A percentile compares a stretch with the other conserved stretches of the same genome.
phyloP scores from a whole-genome alignment of 257 asterid genomes.

The Przewalskia tangutica region DNA sequence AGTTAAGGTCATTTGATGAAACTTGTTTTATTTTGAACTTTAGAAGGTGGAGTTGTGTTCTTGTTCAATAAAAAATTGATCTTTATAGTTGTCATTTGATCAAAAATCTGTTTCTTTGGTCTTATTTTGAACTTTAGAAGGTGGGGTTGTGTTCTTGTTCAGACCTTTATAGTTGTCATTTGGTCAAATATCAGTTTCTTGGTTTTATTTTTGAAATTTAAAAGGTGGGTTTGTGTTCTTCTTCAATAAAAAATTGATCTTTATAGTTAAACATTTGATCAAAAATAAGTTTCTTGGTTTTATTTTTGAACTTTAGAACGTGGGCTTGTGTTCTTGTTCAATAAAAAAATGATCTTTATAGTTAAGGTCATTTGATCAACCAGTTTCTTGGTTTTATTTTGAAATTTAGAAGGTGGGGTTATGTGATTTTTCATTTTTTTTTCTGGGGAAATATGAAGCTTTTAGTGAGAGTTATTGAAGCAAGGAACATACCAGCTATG shows the following conservation, averaged over 20 bases:
- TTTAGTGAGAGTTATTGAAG: constrained; percentile 89
- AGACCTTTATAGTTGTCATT: background rate
- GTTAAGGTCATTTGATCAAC: background rate
- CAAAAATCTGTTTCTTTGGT: background rate
- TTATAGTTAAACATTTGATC: background rate
- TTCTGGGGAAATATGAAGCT: constrained; percentile 45
- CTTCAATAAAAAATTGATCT: background rate
- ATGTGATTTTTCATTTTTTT: background rate
- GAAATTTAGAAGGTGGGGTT: background rate
- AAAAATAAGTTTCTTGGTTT: background rate
- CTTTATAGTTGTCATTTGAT: background rate
- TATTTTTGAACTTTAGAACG: background rate
- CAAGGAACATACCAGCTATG: constrained; percentile 63
- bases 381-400: background rate
- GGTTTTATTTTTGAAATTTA: background rate
- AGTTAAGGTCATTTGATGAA: too few relatives aligned
- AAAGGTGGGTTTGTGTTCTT: background rate
- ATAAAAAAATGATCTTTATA: background rate
- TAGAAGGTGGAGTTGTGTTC: background rate
- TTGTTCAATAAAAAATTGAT: background rate
- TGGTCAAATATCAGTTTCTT: background rate
- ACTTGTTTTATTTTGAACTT: too few relatives aligned
- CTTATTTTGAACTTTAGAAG: background rate
- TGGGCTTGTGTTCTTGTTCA: background rate
- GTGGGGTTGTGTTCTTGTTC: background rate